Percentiles rank a stretch among this genome's conserved stretches.
phyloP scores from a whole-genome alignment of 805 yeast species.

The Scheffersomyces amazonensis region DNA sequence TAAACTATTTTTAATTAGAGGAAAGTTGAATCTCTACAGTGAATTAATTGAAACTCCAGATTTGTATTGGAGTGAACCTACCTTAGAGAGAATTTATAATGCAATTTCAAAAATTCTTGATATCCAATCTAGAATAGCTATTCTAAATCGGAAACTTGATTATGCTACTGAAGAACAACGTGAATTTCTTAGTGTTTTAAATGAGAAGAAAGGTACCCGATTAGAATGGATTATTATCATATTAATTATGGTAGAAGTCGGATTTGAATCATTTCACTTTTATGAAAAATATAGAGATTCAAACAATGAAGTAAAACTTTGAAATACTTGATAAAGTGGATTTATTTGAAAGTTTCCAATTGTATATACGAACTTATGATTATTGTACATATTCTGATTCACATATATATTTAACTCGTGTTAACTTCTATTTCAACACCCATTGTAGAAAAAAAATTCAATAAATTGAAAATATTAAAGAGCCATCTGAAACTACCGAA shows the following conservation, averaged over 20 bases:
- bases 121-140: conserved; percentile 70
- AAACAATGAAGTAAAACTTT: too few relatives aligned
- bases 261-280: conserved; percentile 76
- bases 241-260: conserved; percentile 80
- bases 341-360: too few relatives aligned
- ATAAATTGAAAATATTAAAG: too few relatives aligned
- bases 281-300: conserved; percentile 20
- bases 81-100: conserved; percentile 71
- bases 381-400: too few relatives aligned
- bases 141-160: conserved; percentile 81
- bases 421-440: too few relatives aligned
- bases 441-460: too few relatives aligned
- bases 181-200: conserved; percentile 69
- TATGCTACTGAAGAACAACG: conserved; percentile 88
- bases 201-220: conserved; percentile 71
- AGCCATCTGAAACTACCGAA: too few relatives aligned
- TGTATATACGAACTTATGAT: too few relatives aligned
- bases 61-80: conserved; percentile 89
- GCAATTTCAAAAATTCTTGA: conserved; percentile 71
- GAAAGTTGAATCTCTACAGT: conserved; percentile 79
- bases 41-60: conserved; percentile 93
- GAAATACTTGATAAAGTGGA: too few relatives aligned
- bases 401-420: too few relatives aligned
- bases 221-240: conserved; percentile 88
- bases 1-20: conserved; percentile 68